Conservation (phyloP, 495 filamentous ascomycete genomes). For the Penicillium ochrochloron region DNA sequence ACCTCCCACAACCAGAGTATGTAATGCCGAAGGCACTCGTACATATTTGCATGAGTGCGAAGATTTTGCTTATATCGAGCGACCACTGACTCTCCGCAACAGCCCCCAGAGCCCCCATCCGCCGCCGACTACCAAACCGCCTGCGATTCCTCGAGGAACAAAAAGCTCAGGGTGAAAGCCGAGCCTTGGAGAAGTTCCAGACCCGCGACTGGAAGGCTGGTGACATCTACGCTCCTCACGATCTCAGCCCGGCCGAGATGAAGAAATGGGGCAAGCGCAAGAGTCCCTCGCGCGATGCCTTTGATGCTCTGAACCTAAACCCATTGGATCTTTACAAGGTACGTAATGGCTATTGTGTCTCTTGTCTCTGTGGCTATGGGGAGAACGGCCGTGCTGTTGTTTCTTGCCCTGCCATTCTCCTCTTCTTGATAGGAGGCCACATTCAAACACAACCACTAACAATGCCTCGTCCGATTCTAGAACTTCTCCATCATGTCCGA, state of each 20-base stretch:
- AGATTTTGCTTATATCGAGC: not conserved
- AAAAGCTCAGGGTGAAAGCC: conserved; percentile 44
- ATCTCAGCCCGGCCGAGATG: conserved; percentile 77
- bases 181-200: conserved; percentile 43
- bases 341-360: conserved; percentile 21
- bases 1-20: conserved; percentile 23
- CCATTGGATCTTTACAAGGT: conserved; percentile 87
- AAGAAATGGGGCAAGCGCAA: conserved; percentile 63
- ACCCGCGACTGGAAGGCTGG: conserved; percentile 68
- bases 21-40: not conserved
- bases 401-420: not conserved
- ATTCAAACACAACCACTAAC: conserved; percentile 10
- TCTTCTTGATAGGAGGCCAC: too few species aligned
- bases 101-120: conserved; percentile 27
- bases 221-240: conserved; percentile 89
- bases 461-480: conserved; percentile 47
- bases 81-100: conserved; percentile 12
- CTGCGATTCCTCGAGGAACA: conserved; percentile 46
- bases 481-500: conserved; percentile 94
- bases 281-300: conserved; percentile 63
- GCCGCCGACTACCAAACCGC: conserved; percentile 39
- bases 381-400: not conserved
- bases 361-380: not conserved
- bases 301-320: conserved; percentile 81
- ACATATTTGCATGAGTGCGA: not conserved